A percentile compares a stretch with the other conserved stretches of the same genome.
Evolutionary conservation across 2,329 filamentous ascomycete genomes (phyloP).

Genomic region (Penicillium brasilianum): DNA sequence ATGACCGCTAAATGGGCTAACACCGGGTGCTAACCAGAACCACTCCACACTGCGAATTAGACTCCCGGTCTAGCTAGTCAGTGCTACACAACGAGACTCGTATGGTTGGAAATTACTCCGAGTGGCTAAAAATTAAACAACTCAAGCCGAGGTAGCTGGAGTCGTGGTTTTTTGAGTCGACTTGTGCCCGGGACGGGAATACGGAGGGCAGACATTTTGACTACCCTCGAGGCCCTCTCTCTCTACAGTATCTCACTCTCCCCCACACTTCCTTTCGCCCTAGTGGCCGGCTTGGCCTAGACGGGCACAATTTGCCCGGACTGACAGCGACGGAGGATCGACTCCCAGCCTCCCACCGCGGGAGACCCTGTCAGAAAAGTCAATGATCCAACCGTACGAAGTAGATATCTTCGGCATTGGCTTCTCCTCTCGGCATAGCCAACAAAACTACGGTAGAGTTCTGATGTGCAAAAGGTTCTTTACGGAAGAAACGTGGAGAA

Average conservation of each 20-base stretch:
- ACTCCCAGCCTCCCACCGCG: background rate
- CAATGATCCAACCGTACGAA: background rate
- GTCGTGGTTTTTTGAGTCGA: background rate
- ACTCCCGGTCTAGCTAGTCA: constrained; percentile 3
- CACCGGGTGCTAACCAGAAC: constrained; percentile 5
- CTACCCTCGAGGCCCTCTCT: background rate
- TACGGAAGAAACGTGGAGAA: constrained; percentile 4
- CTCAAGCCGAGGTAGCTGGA: constrained; percentile 4
- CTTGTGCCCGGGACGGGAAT: background rate
- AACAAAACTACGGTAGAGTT: constrained; percentile 5
- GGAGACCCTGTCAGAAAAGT: constrained; percentile 6
- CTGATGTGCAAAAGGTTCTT: constrained; percentile 1
- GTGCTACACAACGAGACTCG: background rate
- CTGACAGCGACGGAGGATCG: background rate
- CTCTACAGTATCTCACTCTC: no score
- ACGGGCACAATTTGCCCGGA: background rate
- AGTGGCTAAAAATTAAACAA: constrained; percentile 3
- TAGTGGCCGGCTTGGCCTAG: constrained; percentile 2
- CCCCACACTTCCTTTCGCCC: background rate
- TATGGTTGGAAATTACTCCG: background rate
- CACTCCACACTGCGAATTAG: constrained; percentile 6
- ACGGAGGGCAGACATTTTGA: background rate
- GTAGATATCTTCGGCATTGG: constrained; percentile 10
- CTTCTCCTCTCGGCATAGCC: constrained; percentile 17
- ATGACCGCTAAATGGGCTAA: background rate